These are phyloP conservation scores for Alternaria novae-zelandiae DNA, from an alignment of 2,329 filamentous ascomycete species.

Conservation along the genomic window DNA sequence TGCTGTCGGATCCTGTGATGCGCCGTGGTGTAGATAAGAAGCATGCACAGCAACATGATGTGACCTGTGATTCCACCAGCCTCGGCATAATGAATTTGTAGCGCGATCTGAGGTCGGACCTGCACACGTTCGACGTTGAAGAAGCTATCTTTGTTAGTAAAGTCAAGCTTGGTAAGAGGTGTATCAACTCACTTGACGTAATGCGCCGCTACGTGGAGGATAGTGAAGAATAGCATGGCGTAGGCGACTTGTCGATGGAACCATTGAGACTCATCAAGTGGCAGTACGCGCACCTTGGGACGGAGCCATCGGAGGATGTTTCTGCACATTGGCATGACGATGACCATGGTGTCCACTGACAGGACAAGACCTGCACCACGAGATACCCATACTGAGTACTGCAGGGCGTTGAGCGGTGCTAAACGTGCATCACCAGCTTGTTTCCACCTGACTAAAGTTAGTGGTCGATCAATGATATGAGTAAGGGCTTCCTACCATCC, in stretches of 20 bases:
- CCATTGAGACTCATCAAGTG: slow-evolving; percentile 96
- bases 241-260: slow-evolving; percentile 97
- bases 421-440: slow-evolving; percentile 73
- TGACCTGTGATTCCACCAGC: slow-evolving; percentile 93
- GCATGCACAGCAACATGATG: slow-evolving; percentile 98
- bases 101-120: slow-evolving; percentile 77
- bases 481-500: slow-evolving; percentile 72
- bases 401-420: slow-evolving; percentile 78
- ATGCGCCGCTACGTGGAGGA: slow-evolving; percentile 77
- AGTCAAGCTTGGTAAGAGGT: not conserved
- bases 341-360: slow-evolving; percentile 82
- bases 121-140: slow-evolving; percentile 91
- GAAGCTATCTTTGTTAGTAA: slow-evolving; percentile 66
- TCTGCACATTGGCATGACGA: slow-evolving; percentile 92
- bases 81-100: slow-evolving; percentile 91
- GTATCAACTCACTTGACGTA: slow-evolving; percentile 81
- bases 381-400: slow-evolving; percentile 94
- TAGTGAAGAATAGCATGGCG: slow-evolving; percentile 80
- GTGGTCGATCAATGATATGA: slow-evolving; percentile 21
- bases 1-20: slow-evolving; percentile 94
- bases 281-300: slow-evolving; percentile 85
- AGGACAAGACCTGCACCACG: slow-evolving; percentile 89
- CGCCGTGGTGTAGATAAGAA: slow-evolving; percentile 96
- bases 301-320: slow-evolving; percentile 84
- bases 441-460: slow-evolving; percentile 68